Evolutionary conservation across 2,329 filamentous ascomycete genomes (phyloP).

Genomic region (Stachybotrys elegans): DNA sequence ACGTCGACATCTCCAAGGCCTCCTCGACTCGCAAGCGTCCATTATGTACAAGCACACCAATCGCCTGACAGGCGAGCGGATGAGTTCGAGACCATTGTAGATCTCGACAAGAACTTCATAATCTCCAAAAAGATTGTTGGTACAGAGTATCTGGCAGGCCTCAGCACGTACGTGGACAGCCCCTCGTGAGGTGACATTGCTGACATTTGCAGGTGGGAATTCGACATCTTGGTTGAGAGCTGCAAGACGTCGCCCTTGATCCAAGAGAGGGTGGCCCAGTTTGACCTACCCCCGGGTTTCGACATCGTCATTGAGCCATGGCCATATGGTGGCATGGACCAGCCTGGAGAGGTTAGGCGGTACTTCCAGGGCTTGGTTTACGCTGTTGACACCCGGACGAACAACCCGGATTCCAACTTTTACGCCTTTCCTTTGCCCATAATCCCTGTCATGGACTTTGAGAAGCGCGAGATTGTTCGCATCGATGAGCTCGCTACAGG

Average conservation of each 20-base stretch:
- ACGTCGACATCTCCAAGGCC: not conserved
- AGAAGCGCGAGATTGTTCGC: constrained; percentile 24
- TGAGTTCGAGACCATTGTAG: not conserved
- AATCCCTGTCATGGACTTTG: constrained; percentile 34
- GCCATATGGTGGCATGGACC: constrained; percentile 25
- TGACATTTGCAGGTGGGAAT: constrained; percentile 13
- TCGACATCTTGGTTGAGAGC: constrained; percentile 22
- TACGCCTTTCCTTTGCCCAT: constrained; percentile 50
- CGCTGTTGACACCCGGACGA: constrained; percentile 20
- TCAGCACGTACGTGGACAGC: constrained; percentile 1
- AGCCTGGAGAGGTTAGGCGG: constrained; percentile 21
- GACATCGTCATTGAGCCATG: constrained; percentile 27
- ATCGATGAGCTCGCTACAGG: constrained; percentile 28
- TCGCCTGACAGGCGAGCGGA: not conserved
- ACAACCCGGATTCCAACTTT: constrained; percentile 46
- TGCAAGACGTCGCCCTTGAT: not conserved
- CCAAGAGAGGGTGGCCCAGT: constrained; percentile 2
- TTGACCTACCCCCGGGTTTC: constrained; percentile 22
- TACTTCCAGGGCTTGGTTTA: constrained; percentile 29
- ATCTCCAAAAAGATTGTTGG: not conserved
- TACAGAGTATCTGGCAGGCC: not conserved
- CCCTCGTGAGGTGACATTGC: not conserved
- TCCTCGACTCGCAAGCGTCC: not conserved
- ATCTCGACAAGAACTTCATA: not conserved
- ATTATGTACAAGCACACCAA: not conserved